Conservation (phyloP, 306 rosid species). For the Quercus parvula region DNA sequence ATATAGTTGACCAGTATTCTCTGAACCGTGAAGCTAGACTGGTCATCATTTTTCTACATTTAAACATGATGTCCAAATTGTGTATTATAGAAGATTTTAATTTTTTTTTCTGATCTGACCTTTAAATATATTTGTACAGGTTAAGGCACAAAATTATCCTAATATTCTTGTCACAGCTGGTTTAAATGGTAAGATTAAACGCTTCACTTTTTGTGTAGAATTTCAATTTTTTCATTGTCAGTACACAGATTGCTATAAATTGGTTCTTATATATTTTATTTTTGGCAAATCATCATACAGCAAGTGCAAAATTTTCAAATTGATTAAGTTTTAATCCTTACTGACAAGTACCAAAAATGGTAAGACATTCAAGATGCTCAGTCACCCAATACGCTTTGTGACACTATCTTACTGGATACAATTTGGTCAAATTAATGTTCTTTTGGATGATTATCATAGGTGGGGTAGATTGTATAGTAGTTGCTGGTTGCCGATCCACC, state of each 20-base stretch:
- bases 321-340: not conserved
- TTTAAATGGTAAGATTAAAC: conserved; percentile 61
- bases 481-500: conserved; percentile 15
- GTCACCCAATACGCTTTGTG: not conserved
- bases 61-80: conserved; percentile 8
- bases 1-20: conserved; percentile 4
- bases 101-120: conserved; percentile 7
- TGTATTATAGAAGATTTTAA: conserved; percentile 1
- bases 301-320: not conserved
- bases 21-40: not conserved
- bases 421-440: not conserved
- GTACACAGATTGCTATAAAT: not conserved
- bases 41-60: conserved; percentile 11
- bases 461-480: conserved; percentile 7
- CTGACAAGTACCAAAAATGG: not conserved
- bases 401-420: not conserved
- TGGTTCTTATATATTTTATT: not conserved
- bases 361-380: not conserved
- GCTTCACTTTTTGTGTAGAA: not conserved
- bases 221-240: not conserved
- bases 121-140: conserved; percentile 43
- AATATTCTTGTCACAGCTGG: conserved; percentile 87
- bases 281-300: not conserved
- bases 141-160: conserved; percentile 74
- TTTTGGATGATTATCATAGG: not conserved